Conservation (phyloP, 495 filamentous ascomycete genomes). For the Aspergillus coremiiformis region DNA sequence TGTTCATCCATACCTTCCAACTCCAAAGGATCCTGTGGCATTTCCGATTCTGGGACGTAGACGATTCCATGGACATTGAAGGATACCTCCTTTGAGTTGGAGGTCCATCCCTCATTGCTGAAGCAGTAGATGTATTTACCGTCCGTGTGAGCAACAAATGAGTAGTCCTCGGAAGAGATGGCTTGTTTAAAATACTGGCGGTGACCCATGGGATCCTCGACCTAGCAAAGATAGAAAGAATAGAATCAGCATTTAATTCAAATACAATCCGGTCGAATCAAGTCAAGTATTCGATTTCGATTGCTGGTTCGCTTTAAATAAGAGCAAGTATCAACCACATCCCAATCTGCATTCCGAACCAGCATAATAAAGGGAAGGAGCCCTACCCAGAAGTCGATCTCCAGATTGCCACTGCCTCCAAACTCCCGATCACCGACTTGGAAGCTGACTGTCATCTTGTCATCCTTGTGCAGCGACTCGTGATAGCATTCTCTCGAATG, state of each 20-base stretch:
- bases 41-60: slow-evolving; percentile 85
- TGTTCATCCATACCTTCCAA: slow-evolving; percentile 55
- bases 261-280: neutral
- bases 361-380: neutral
- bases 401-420: slow-evolving; percentile 86
- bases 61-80: slow-evolving; percentile 99
- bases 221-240: slow-evolving; percentile 35
- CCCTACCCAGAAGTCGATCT: slow-evolving; percentile 96
- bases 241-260: slow-evolving; percentile 11
- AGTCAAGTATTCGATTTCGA: neutral
- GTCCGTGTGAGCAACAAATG: slow-evolving; percentile 77
- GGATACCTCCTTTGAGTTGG: slow-evolving; percentile 89
- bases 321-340: neutral
- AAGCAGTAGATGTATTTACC: slow-evolving; percentile 96
- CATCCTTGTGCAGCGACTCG: slow-evolving; percentile 84
- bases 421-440: slow-evolving; percentile 97
- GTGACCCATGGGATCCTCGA: slow-evolving; percentile 68
- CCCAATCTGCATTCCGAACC: neutral
- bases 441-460: slow-evolving; percentile 97
- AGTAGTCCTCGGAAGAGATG: slow-evolving; percentile 84
- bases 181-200: slow-evolving; percentile 71
- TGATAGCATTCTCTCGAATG: slow-evolving; percentile 96
- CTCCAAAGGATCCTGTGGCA: slow-evolving; percentile 81
- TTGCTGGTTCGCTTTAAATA: neutral
- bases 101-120: slow-evolving; percentile 93